phyloP scores from a whole-genome alignment of 2,329 filamentous ascomycete genomes.

The Paracamarosporium sp. region DNA sequence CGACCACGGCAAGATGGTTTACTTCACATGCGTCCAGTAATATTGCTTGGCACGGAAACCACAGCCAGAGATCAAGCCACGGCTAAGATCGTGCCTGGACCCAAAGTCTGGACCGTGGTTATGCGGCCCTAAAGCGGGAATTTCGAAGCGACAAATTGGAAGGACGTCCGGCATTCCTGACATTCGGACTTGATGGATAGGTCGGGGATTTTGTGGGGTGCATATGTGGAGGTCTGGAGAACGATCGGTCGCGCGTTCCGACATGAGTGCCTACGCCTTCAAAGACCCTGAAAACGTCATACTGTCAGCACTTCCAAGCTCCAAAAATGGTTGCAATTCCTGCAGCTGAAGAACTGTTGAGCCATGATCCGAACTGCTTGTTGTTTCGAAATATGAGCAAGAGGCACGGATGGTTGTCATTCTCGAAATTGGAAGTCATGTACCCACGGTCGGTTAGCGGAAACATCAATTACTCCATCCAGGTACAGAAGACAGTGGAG shows the following conservation, averaged over 20 bases:
- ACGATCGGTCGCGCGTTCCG: neutral
- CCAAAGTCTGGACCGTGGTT: neutral
- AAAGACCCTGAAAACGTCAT: slow-evolving; percentile 1
- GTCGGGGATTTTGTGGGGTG: neutral
- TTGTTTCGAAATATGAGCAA: neutral
- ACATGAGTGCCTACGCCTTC: neutral
- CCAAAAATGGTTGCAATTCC: neutral
- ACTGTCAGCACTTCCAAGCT: neutral
- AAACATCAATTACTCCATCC: neutral
- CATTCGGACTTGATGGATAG: neutral
- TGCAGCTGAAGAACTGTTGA: neutral
- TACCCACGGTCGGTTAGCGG: neutral
- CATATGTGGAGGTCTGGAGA: neutral
- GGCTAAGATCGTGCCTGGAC: neutral
- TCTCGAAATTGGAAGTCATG: neutral
- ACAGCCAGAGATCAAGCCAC: neutral
- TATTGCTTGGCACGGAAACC: neutral
- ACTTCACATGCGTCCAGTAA: neutral
- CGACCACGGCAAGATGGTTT: neutral
- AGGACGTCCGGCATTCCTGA: neutral
- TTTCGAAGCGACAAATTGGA: neutral
- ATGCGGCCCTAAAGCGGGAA: neutral
- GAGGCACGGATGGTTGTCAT: neutral
- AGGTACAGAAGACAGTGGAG: neutral
- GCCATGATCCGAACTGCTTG: neutral